These are phyloP conservation scores for Colletotrichum cordylinicola DNA, from an alignment of 2,329 filamentous ascomycete species.

Conservation along the genomic window DNA sequence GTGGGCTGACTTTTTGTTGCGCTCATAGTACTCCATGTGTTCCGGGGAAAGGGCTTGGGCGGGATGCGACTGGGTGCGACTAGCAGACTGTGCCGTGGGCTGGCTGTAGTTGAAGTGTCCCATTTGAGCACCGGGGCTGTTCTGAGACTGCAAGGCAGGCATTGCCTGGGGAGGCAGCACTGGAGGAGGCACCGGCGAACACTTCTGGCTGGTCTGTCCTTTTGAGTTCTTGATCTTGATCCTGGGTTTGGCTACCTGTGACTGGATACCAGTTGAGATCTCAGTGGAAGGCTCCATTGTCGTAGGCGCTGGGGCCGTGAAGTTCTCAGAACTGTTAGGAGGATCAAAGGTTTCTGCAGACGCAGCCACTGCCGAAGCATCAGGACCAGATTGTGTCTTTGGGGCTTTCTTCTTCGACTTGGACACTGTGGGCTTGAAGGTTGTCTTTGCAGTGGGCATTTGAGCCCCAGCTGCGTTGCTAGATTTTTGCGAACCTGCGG, in stretches of 20 bases:
- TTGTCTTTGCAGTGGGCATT: background rate
- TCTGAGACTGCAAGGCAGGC: background rate
- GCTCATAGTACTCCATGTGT: background rate
- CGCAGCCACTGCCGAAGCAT: background rate
- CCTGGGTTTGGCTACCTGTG: background rate
- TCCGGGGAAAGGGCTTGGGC: background rate
- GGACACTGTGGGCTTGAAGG: background rate
- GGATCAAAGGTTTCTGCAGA: background rate
- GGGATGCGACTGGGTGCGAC: background rate
- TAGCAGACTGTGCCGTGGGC: background rate
- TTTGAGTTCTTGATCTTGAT: background rate
- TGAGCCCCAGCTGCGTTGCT: background rate
- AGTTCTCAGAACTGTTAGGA: background rate
- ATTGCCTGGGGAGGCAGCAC: background rate
- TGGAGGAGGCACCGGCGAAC: background rate
- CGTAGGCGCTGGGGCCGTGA: background rate
- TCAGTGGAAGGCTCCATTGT: background rate
- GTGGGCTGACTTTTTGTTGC: background rate
- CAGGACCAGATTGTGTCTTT: background rate
- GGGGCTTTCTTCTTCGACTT: background rate
- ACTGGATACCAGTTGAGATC: background rate
- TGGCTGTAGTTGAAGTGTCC: background rate
- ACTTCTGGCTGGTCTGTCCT: background rate
- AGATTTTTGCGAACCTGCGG: background rate
- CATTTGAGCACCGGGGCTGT: background rate